A percentile compares a stretch with the other conserved stretches of the same genome.
Conservation (phyloP, 148 eudicot species). For the Rhododendron henanense region DNA sequence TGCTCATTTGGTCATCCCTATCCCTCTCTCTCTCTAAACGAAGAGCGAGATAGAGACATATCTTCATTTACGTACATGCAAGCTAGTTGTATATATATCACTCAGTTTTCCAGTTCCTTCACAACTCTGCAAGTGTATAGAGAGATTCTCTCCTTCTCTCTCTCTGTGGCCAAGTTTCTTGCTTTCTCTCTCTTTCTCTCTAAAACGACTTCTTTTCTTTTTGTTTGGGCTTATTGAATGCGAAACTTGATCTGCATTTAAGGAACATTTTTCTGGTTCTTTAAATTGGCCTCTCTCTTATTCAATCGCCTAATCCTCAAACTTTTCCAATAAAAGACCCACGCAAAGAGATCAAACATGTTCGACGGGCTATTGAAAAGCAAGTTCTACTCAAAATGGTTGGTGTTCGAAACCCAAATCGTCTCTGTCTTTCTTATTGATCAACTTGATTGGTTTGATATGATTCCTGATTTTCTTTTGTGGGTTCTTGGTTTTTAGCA, state of each 20-base stretch:
- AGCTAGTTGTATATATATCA: not conserved
- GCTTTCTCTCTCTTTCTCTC: not conserved
- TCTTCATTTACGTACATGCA: not conserved
- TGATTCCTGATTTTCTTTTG: not conserved
- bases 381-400: constrained; percentile 71
- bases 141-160: not conserved
- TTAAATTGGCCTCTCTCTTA: not conserved
- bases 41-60: not conserved
- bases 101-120: not conserved
- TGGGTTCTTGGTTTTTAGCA: constrained; percentile 35
- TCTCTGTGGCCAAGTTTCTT: not conserved
- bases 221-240: constrained; percentile 4
- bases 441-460: not conserved
- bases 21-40: not conserved
- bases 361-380: constrained; percentile 53
- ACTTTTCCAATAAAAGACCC: not conserved
- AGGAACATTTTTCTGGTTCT: constrained; percentile 1
- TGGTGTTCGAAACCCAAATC: not conserved
- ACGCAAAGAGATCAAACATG: constrained; percentile 23
- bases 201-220: constrained; percentile 13
- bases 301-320: not conserved
- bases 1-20: not conserved
- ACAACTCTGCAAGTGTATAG: not conserved
- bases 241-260: constrained; percentile 14
- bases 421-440: not conserved